phyloP scores from a whole-genome alignment of 192 early-diverging fungal genomes.

The Gaertneriomyces sp. region DNA sequence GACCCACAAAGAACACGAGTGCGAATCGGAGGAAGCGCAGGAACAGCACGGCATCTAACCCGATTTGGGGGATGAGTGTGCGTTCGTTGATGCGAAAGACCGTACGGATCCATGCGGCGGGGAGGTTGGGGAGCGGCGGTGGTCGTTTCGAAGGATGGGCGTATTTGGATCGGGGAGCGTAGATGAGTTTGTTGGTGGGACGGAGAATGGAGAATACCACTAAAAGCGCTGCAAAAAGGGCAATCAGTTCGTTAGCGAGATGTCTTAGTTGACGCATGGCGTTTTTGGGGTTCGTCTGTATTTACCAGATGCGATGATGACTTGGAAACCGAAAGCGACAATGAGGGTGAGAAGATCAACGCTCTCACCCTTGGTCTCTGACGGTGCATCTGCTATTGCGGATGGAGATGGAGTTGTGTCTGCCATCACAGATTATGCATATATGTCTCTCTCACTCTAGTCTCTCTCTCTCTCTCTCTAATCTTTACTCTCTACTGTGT shows the following conservation, averaged over 20 bases:
- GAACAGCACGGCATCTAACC: slow-evolving; percentile 51
- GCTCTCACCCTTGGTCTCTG: too few relatives aligned
- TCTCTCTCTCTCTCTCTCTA: too few relatives aligned
- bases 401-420: too few relatives aligned
- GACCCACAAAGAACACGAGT: slow-evolving; percentile 28
- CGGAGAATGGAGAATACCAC: slow-evolving; percentile 42
- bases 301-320: too few relatives aligned
- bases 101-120: slow-evolving; percentile 38
- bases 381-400: too few relatives aligned
- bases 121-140: slow-evolving; percentile 14
- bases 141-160: slow-evolving; percentile 35
- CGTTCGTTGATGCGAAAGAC: slow-evolving; percentile 29
- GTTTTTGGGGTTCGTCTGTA: too few relatives aligned
- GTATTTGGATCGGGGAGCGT: slow-evolving; percentile 44
- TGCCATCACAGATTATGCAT: too few relatives aligned
- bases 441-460: too few relatives aligned
- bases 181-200: slow-evolving; percentile 40
- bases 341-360: too few relatives aligned
- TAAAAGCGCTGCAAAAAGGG: slow-evolving; percentile 31
- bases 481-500: too few relatives aligned
- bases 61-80: slow-evolving; percentile 34
- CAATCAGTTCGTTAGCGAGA: not conserved
- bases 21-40: slow-evolving; percentile 38
- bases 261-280: too few relatives aligned
- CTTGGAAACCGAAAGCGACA: too few relatives aligned